Base-by-base conservation (phyloP, 805 yeast genomes). In the Hanseniaspora lindneri region DNA sequence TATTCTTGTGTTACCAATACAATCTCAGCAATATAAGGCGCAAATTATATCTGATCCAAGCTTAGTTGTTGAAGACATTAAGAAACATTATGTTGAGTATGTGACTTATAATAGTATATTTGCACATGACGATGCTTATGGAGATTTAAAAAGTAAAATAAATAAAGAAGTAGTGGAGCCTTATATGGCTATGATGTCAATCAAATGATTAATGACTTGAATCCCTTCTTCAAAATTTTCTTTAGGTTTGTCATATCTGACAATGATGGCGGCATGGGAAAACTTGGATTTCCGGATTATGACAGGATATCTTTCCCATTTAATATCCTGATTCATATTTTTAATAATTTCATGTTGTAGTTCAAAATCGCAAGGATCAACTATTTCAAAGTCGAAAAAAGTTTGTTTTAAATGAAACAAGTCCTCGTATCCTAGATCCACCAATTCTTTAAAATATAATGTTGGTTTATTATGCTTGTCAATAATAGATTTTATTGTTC, bases 221-320 rank as follows among this genome's bases (percentile, higher is more conserved):
- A 76, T 73, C 0, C 95, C 95, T 61, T 85, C 94, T 29, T 63
- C 74, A 53, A 80, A 78, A 10, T 71, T 39, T 25, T 46, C 49
- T n/a, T 39, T 70, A 10, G 70, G 69, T 27, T 72, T 74, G 21
- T 66, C 65, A 53, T 72, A 75, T 43, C 94, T 71, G 37, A 79
- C 83, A 51, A 85, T 82, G 1, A 85, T 79, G 1, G 92, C 94
- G 1, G 94, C 85, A 58, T 85, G 95, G 1, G 94, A 74, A 39
- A 78, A 74, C 42, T 70, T 70, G 5, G 89, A 79, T 27, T 73
- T 66, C 33, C 79, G 71, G 51, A 85, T 80, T 51, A 79, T 72
- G 24, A 85, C 71, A 0, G 92, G 88, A 55, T 63, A 80, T 59
- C 83, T 85, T 37, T 66, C 61, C 94, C 94, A 86, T 1, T 65